Evolutionary conservation across 768 basidiomycete genomes (phyloP).

Genomic region (Xerocomellus intermedius): DNA sequence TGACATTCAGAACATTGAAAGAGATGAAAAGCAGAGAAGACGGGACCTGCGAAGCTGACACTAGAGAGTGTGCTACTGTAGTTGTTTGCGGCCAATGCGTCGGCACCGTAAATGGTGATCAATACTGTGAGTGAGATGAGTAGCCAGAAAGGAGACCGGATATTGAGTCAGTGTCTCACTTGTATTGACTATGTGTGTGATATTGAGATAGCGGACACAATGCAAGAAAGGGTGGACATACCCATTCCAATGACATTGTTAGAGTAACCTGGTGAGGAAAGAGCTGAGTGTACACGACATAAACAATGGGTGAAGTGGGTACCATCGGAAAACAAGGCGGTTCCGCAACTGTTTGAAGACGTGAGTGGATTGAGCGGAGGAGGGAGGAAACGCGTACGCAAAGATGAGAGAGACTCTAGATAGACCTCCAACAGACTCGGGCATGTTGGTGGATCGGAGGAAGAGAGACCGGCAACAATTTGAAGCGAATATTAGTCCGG

Average conservation of each 20-base stretch:
- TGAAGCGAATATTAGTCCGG: neutral
- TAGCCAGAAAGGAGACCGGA: neutral
- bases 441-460: slow-evolving; percentile 13
- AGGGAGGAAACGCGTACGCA: slow-evolving; percentile 50
- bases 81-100: slow-evolving; percentile 47
- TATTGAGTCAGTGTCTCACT: slow-evolving; percentile 37
- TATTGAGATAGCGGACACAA: neutral
- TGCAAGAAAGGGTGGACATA: slow-evolving; percentile 35
- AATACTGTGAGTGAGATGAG: slow-evolving; percentile 48
- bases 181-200: slow-evolving; percentile 55
- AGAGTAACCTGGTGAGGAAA: slow-evolving; percentile 58
- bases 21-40: slow-evolving; percentile 66
- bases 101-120: slow-evolving; percentile 63
- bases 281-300: slow-evolving; percentile 1
- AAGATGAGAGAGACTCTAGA: slow-evolving; percentile 79
- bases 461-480: neutral
- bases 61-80: slow-evolving; percentile 64
- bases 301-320: slow-evolving; percentile 3
- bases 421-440: slow-evolving; percentile 24
- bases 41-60: slow-evolving; percentile 76
- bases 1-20: slow-evolving; percentile 60
- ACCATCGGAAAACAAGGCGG: slow-evolving; percentile 88
- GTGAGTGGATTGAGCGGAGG: neutral
- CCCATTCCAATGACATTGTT: slow-evolving; percentile 78
- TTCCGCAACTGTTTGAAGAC: slow-evolving; percentile 61